Base-by-base conservation (phyloP, 1,139 yeast genomes). In the Kurtzmaniella quercitrusa region DNA sequence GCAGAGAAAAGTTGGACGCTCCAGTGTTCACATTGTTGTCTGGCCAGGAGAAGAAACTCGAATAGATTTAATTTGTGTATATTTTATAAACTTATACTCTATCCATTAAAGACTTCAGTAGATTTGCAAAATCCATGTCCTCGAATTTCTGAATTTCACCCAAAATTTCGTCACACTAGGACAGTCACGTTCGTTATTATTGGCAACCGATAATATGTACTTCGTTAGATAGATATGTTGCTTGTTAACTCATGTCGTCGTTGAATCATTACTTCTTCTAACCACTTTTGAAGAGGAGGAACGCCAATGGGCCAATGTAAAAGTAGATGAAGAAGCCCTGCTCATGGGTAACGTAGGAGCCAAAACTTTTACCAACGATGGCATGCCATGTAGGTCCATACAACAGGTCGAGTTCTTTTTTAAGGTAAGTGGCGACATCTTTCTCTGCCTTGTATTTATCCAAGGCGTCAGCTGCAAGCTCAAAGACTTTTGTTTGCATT, bases 381-480 rank as follows among this genome's bases (percentile, higher is more conserved):
- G 89, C 94, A 61, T 93, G 98, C 98, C 98, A 93, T 19, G 95
- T 82, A 38, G 85, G 79, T 1, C 96, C 96, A 53, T 76, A 84
- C 45, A 65, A 54, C 41, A 65, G 68, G 49, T 78, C 74, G 60
- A 76, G 65, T 53, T 84, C 88, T 57, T 86, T 87, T 68, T 93
- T 93, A 50, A 91, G 69, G 49, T 69, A 76, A 0, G 88, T 82
- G 14, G 98, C 97, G 38, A 88, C 74, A 50, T 91, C 97, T 55
- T 84, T 76, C 48, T 82, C 85, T 34, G 78, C 60, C 41, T 67
- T 62, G 56, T 73, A 72, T 26, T 68, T 56, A 20, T 56, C 51
- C 26, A 57, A 45, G 3, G 87, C 80, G 48, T 76, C 78, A 44
- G 69, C 61, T 9, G 84, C 74, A 48, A 84, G 63, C 41, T 83